Conservation (phyloP, 495 filamentous ascomycete genomes). For the Trichoderma erinaceum region DNA sequence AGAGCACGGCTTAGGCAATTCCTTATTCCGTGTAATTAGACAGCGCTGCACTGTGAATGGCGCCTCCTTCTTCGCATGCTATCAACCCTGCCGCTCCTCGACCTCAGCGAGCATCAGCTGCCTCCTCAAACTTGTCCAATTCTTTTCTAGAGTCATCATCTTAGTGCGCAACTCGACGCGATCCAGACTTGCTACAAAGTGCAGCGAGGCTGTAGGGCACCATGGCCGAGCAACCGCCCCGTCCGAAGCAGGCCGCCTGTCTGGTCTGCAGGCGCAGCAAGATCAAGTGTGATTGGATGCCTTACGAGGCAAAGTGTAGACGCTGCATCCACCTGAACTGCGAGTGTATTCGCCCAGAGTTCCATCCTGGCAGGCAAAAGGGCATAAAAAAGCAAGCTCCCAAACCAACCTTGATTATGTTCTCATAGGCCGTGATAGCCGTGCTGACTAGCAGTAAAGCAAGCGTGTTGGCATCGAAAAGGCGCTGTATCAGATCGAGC, state of each 20-base stretch:
- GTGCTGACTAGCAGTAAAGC: conserved; percentile 32
- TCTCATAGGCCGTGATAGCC: conserved; percentile 9
- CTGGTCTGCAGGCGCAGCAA: conserved; percentile 63
- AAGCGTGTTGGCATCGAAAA: conserved; percentile 69
- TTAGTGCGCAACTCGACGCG: conserved; percentile 2
- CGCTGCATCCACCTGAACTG: conserved; percentile 53
- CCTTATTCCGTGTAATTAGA: neutral
- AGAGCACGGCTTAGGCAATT: neutral
- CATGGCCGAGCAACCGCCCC: conserved; percentile 9
- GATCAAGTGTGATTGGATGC: conserved; percentile 55
- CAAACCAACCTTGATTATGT: neutral
- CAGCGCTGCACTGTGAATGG: neutral
- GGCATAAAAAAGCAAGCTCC: conserved; percentile 64
- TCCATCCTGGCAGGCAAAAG: conserved; percentile 65
- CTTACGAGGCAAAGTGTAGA: conserved; percentile 48
- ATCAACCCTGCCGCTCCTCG: conserved; percentile 12
- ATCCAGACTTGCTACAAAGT: neutral
- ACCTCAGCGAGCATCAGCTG: neutral
- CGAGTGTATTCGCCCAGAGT: conserved; percentile 60
- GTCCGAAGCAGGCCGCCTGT: conserved; percentile 54
- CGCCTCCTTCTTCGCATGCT: conserved; percentile 3
- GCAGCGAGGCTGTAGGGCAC: neutral
- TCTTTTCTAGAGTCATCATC: neutral
- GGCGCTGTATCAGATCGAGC: conserved; percentile 65
- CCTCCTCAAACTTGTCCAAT: neutral